Conservation (phyloP, 1,284 basidiomycete species). For the Sphagnurus paluster region DNA sequence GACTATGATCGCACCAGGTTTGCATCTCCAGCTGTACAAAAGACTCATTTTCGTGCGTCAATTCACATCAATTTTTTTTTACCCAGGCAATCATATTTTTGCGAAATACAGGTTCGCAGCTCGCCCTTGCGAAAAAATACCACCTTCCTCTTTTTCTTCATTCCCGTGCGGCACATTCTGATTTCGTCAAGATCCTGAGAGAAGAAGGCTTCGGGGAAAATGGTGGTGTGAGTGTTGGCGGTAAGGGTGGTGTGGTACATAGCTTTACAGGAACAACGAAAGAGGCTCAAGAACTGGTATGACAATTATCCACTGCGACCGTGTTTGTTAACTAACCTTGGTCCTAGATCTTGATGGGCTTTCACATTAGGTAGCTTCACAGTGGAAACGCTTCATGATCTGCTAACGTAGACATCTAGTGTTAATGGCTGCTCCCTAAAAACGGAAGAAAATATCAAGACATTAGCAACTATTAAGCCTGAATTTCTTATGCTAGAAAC, state of each 20-base stretch:
- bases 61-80: too few species aligned
- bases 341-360: slow-evolving; percentile 65
- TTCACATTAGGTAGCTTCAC: slow-evolving; percentile 72
- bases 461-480: slow-evolving; percentile 60
- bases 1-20: slow-evolving; percentile 87
- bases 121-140: slow-evolving; percentile 70
- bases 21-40: slow-evolving; percentile 64
- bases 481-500: slow-evolving; percentile 81
- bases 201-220: slow-evolving; percentile 66
- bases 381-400: slow-evolving; percentile 41
- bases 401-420: slow-evolving; percentile 29
- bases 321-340: background rate
- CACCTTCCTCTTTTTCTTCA: slow-evolving; percentile 85
- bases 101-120: slow-evolving; percentile 52
- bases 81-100: background rate
- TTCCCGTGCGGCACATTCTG: slow-evolving; percentile 74
- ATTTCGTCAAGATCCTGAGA: slow-evolving; percentile 69
- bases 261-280: slow-evolving; percentile 77
- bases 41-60: slow-evolving; percentile 62
- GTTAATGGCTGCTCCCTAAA: slow-evolving; percentile 88
- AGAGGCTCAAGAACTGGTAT: slow-evolving; percentile 72
- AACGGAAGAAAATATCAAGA: slow-evolving; percentile 69
- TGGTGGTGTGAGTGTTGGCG: slow-evolving; percentile 55
- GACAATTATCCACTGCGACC: slow-evolving; percentile 24
- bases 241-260: slow-evolving; percentile 79